Evolutionary conservation across 495 filamentous ascomycete genomes (phyloP).

Genomic region (Penicillium mononematosum): DNA sequence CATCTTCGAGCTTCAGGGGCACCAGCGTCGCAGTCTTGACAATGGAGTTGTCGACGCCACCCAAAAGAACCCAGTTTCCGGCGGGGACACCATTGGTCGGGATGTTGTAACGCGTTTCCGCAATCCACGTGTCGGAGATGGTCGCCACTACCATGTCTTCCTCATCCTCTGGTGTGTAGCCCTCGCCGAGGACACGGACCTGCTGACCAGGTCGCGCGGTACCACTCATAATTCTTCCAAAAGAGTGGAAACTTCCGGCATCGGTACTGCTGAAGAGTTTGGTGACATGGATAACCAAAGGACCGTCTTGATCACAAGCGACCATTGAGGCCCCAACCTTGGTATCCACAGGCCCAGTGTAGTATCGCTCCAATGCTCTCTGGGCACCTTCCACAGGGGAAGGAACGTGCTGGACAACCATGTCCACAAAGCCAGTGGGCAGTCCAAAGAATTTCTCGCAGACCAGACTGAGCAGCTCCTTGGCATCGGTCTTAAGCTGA

Average conservation of each 20-base stretch:
- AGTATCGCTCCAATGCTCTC: constrained; percentile 76
- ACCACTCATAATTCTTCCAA: constrained; percentile 92
- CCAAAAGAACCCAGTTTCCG: constrained; percentile 89
- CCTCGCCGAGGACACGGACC: constrained; percentile 90
- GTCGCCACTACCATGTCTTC: constrained; percentile 96
- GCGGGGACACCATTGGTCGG: constrained; percentile 88
- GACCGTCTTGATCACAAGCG: constrained; percentile 83
- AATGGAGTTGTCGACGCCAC: constrained; percentile 95
- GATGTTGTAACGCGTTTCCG: constrained; percentile 91
- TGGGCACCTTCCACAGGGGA: constrained; percentile 80
- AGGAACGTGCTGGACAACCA: constrained; percentile 87
- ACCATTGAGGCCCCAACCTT: constrained; percentile 77
- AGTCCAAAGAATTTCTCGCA: constrained; percentile 95
- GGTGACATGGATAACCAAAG: constrained; percentile 83
- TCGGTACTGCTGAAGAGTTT: constrained; percentile 89
- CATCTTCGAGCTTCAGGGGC: constrained; percentile 72
- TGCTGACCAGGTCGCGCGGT: constrained; percentile 78
- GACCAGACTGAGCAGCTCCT: constrained; percentile 81
- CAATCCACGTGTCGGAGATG: constrained; percentile 85
- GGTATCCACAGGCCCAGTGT: constrained; percentile 92
- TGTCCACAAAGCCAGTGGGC: constrained; percentile 89
- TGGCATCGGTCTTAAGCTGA: constrained; percentile 85
- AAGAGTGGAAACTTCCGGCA: constrained; percentile 81
- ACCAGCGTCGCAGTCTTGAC: constrained; percentile 96
- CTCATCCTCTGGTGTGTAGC: constrained; percentile 95